Evolutionary conservation across 2,329 filamentous ascomycete species (phyloP), one percentile per base, ranked within the genome.

Genomic region (Pestalotiopsis sp.): DNA sequence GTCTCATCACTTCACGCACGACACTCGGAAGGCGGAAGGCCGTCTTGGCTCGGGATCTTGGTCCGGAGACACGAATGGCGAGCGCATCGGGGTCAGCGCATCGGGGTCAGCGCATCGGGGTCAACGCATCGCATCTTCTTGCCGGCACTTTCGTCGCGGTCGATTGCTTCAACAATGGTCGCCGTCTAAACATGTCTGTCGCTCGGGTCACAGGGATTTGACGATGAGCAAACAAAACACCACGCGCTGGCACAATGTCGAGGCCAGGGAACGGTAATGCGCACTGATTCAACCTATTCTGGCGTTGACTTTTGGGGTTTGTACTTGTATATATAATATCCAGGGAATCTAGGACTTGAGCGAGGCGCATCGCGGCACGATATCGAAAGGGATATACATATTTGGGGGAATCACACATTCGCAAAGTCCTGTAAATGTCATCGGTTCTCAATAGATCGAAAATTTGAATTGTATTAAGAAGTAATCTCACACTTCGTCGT

Each of bases 401-500:
- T 1, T 31, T 31, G 27, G 6, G 45, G n/a, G 9, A 20, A 52
- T 52, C 5, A 52, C 17, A 52, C 20, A n/a, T 52, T 52, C 9
- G 17, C 17, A 52, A n/a, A 17, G n/a, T n/a, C 14, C 45, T 17
- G 4, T 3, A n/a, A n/a, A 3, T 52, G 0, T n/a, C 20, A 52
- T n/a, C 45, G 9, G 17, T n/a, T 9, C 17, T 52, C 4, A 20
- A 52, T 52, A 52, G 45, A 52, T 52, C 17, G 45, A n/a, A 45
- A 13, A 45, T 13, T 12, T 7, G 41, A 45, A 45, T 14, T 45
- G 14, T n/a, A n/a, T 4, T 45, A 4, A 13, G n/a, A 14, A 2
- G n/a, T 7, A 5, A 14, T n/a, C 0, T 0, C 17, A n/a, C 4
- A 5, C 2, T 14, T 14, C 1, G 41, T 9, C 27, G 1, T 31